Conservation (phyloP, 345 rosid genomes). For the Syzygium jambos region DNA sequence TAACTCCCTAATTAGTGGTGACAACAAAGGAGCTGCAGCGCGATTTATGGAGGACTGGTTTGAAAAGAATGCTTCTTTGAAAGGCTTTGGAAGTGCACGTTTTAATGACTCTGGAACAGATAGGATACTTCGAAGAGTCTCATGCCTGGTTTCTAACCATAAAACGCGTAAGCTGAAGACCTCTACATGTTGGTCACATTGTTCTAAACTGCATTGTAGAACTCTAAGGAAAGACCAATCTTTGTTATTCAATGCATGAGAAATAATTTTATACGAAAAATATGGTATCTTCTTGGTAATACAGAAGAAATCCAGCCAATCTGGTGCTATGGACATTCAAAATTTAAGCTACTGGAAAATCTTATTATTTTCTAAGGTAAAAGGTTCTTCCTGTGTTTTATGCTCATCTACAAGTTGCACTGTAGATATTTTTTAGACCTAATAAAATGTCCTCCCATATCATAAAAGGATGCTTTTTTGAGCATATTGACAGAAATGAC, state of each 20-base stretch:
- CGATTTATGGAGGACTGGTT: constrained; percentile 99
- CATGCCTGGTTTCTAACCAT: constrained; percentile 17
- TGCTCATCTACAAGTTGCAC: neutral
- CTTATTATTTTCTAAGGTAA: neutral
- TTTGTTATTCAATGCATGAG: neutral
- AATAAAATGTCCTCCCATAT: neutral
- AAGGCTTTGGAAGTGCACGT: constrained; percentile 25
- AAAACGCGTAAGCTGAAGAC: neutral
- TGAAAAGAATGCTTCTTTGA: constrained; percentile 26
- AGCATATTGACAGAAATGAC: neutral
- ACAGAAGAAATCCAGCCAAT: neutral
- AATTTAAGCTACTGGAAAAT: neutral
- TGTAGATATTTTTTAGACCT: neutral
- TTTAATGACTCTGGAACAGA: constrained; percentile 24
- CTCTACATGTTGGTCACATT: neutral
- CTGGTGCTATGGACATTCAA: neutral
- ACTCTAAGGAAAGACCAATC: neutral
- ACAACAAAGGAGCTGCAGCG: constrained; percentile 97
- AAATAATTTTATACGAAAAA: neutral
- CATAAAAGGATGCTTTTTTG: neutral
- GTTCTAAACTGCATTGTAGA: neutral
- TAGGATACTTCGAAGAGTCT: constrained; percentile 52
- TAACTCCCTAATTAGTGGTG: constrained; percentile 94
- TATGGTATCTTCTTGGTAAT: neutral
- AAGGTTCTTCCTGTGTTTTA: neutral